Conservation (phyloP, 139 green algal species). For the Tetradesmus lagerheimii region DNA sequence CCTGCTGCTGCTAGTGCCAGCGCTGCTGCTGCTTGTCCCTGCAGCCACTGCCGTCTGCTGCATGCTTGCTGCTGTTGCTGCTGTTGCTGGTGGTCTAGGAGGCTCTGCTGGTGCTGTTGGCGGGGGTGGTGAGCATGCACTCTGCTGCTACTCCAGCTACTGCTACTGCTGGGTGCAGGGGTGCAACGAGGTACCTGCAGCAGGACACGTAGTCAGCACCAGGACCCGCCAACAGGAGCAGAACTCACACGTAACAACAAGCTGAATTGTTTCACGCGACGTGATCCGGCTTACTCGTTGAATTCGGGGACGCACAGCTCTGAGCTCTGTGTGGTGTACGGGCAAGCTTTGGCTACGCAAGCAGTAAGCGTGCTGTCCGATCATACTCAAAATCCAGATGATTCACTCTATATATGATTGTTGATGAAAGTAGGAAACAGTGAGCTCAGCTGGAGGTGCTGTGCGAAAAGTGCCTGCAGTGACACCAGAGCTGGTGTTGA, state of each 20-base stretch:
- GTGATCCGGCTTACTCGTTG: neutral
- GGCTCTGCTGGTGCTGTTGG: neutral
- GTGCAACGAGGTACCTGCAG: neutral
- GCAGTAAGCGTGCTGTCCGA: neutral
- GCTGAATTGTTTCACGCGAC: too few relatives aligned
- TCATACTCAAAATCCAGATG: neutral
- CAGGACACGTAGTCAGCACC: neutral
- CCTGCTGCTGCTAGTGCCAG: neutral
- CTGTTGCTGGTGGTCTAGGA: neutral
- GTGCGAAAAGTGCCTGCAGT: too few relatives aligned
- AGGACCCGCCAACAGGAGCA: neutral
- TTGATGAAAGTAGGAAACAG: too few relatives aligned
- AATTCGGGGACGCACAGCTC: neutral
- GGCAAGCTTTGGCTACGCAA: neutral
- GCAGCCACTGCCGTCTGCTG: conserved; percentile 8
- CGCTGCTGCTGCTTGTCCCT: neutral
- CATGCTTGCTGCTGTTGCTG: neutral
- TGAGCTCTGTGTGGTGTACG: neutral
- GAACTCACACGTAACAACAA: too few relatives aligned
- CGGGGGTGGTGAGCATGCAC: neutral
- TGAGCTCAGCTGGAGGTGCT: too few relatives aligned
- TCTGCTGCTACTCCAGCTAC: conserved; percentile 1
- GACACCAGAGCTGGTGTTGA: too few relatives aligned
- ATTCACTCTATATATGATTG: too few relatives aligned
- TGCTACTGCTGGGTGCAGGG: neutral